Evolutionary conservation across 1,139 yeast genomes (phyloP).

Genomic region (Protomyces macrosporus): DNA sequence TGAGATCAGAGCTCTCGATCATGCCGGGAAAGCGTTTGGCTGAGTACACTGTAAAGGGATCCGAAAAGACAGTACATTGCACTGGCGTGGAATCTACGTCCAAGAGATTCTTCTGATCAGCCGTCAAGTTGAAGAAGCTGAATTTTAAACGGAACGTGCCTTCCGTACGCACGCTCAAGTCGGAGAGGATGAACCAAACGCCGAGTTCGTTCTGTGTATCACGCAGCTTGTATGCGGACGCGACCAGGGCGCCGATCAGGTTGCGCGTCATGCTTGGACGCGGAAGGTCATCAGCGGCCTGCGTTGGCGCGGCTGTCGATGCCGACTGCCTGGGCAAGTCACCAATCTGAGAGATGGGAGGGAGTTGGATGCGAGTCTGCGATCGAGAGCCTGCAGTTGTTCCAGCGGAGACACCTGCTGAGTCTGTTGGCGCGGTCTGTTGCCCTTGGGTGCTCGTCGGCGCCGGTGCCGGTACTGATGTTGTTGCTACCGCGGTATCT

Average conservation of each 20-base stretch:
- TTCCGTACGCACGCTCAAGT: slow-evolving; percentile 45
- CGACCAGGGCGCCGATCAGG: slow-evolving; percentile 43
- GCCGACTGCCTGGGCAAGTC: neutral
- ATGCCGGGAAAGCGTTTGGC: slow-evolving; percentile 47
- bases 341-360: neutral
- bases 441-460: too few species aligned
- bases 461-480: neutral
- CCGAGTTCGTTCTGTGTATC: slow-evolving; percentile 41
- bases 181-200: slow-evolving; percentile 45
- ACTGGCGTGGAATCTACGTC: slow-evolving; percentile 36
- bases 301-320: neutral
- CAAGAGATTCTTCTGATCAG: slow-evolving; percentile 15
- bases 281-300: neutral
- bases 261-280: slow-evolving; percentile 39
- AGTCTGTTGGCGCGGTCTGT: neutral
- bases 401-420: too few species aligned
- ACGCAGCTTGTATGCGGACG: slow-evolving; percentile 42
- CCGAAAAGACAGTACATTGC: slow-evolving; percentile 39
- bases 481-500: neutral
- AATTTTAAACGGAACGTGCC: slow-evolving; percentile 44
- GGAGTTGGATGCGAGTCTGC: neutral
- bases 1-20: slow-evolving; percentile 43
- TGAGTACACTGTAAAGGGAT: slow-evolving; percentile 42
- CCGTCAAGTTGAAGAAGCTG: slow-evolving; percentile 39
- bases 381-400: neutral